phyloP scores from a whole-genome alignment of 352 stramenopile species.

The Globisporangium alternatum region DNA sequence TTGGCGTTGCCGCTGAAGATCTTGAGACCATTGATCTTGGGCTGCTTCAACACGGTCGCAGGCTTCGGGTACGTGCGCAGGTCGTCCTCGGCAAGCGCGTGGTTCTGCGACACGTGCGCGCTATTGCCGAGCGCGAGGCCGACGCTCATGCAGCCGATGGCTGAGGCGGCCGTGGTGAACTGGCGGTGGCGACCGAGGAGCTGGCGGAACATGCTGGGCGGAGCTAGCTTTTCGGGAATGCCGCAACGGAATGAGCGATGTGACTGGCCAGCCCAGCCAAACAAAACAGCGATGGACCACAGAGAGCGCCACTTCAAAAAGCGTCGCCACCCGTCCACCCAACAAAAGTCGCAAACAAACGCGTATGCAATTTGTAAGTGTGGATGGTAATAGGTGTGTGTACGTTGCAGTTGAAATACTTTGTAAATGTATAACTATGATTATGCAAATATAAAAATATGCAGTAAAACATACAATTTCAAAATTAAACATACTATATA shows the following conservation, averaged over 20 bases:
- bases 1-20: constrained; percentile 99
- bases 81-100: constrained; percentile 52
- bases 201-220: constrained; percentile 61
- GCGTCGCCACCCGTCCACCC: background rate
- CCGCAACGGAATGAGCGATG: background rate
- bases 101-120: constrained; percentile 24
- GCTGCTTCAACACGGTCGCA: constrained; percentile 74
- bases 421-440: too few relatives aligned
- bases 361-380: background rate
- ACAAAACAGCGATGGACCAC: background rate
- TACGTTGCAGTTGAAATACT: background rate
- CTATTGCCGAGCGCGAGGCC: constrained; percentile 40
- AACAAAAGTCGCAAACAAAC: background rate
- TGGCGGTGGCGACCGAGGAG: constrained; percentile 51
- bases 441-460: too few relatives aligned
- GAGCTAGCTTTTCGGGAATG: constrained; percentile 12
- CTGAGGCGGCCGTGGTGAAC: constrained; percentile 45
- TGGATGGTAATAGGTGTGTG: background rate
- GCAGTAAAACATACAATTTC: too few relatives aligned
- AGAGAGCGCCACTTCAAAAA: constrained; percentile 14
- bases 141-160: constrained; percentile 41
- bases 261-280: constrained; percentile 1
- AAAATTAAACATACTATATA: too few relatives aligned
- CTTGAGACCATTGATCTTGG: constrained; percentile 93
- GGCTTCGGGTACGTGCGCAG: constrained; percentile 37